phyloP scores from a whole-genome alignment of 768 basidiomycete species.

The Hygrophorus russula region DNA sequence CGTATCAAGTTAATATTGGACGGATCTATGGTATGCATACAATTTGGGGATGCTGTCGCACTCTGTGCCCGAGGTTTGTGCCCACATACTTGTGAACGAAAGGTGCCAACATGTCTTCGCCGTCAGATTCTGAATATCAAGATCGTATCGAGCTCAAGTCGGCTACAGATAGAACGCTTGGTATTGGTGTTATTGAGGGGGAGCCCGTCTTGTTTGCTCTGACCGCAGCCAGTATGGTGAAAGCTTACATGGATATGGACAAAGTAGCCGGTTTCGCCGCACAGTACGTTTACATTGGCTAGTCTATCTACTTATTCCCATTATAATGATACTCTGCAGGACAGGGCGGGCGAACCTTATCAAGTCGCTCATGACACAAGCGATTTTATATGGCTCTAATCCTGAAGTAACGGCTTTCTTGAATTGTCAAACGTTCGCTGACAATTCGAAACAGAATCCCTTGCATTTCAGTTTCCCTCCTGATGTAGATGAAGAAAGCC shows the following conservation, averaged over 20 bases:
- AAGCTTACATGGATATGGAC: conserved; percentile 49
- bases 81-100: not conserved
- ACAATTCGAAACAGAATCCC: conserved; percentile 42
- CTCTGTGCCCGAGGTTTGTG: conserved; percentile 47
- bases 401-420: conserved; percentile 33
- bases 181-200: conserved; percentile 46
- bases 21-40: conserved; percentile 48
- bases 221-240: conserved; percentile 63
- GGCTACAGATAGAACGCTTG: conserved; percentile 54
- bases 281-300: conserved; percentile 34
- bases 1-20: conserved; percentile 48
- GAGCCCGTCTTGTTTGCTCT: conserved; percentile 45
- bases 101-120: not conserved
- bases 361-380: conserved; percentile 74
- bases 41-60: conserved; percentile 71
- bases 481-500: conserved; percentile 63
- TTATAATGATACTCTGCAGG: conserved; percentile 18
- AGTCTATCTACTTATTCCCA: conserved; percentile 2
- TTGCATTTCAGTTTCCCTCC: conserved; percentile 74
- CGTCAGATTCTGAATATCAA: conserved; percentile 53
- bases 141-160: conserved; percentile 68
- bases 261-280: conserved; percentile 48
- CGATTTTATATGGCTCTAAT: conserved; percentile 66
- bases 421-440: not conserved
- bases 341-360: conserved; percentile 57